These are phyloP conservation scores for Herpotrichia juniperi DNA, from an alignment of 2,329 filamentous ascomycete species.

Conservation along the genomic window DNA sequence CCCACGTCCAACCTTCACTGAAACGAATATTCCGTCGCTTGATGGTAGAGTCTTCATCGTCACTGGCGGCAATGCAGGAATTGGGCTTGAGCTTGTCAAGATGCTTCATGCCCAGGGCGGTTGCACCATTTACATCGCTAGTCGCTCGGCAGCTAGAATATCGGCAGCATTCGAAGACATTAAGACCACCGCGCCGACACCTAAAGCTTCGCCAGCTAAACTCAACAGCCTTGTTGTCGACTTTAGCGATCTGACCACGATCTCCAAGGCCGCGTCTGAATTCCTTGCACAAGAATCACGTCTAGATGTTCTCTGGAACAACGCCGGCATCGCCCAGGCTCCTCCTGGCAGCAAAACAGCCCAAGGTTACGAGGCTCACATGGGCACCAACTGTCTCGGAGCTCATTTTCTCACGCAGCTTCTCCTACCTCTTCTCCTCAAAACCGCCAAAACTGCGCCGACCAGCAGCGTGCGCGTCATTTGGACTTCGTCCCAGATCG, in stretches of 20 bases:
- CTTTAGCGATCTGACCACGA: constrained; percentile 41
- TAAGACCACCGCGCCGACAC: constrained; percentile 27
- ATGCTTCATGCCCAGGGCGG: constrained; percentile 60
- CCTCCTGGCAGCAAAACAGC: constrained; percentile 19
- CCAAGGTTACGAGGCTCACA: constrained; percentile 40
- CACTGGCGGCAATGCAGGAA: constrained; percentile 53
- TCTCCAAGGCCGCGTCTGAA: neutral
- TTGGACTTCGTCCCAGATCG: constrained; percentile 14
- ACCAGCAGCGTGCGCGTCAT: constrained; percentile 29
- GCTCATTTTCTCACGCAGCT: constrained; percentile 43
- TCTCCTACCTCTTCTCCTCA: constrained; percentile 34
- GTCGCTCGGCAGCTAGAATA: constrained; percentile 53
- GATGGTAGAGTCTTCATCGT: constrained; percentile 53
- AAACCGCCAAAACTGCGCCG: constrained; percentile 25
- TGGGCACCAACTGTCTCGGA: constrained; percentile 45
- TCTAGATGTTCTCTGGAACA: constrained; percentile 47
- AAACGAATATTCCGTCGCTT: constrained; percentile 49
- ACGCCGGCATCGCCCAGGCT: constrained; percentile 33
- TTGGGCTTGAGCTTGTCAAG: constrained; percentile 57
- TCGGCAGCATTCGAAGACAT: constrained; percentile 54
- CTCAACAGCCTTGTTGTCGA: constrained; percentile 41
- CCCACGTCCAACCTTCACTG: constrained; percentile 48
- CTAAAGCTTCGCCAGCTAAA: constrained; percentile 30
- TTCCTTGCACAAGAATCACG: constrained; percentile 37
- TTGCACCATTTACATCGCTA: constrained; percentile 60